Percentiles rank a stretch among this genome's conserved stretches.
These are phyloP conservation scores for Candida anglica DNA, from an alignment of 805 yeast genomes.

Conservation along the genomic window DNA sequence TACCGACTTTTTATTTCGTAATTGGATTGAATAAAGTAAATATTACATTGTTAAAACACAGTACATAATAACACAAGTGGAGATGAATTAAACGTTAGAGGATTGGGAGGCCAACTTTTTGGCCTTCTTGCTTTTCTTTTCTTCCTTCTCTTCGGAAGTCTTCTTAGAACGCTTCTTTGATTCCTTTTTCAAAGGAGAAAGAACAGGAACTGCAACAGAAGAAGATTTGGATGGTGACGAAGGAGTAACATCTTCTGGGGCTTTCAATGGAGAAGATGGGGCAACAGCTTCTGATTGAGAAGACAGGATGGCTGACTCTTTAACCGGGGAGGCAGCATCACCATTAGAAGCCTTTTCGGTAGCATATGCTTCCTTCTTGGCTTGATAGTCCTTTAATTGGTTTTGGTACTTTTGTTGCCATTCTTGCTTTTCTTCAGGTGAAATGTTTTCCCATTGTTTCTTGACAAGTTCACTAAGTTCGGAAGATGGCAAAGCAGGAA, in stretches of 20 bases:
- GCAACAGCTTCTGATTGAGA: no score
- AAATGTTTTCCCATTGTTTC: constrained; percentile 70
- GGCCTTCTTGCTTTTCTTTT: constrained; percentile 12
- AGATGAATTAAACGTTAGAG: not conserved
- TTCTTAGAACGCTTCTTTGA: constrained; percentile 5
- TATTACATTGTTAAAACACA: constrained; percentile 2
- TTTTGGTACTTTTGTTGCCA: constrained; percentile 60
- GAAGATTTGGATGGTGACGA: constrained; percentile 10
- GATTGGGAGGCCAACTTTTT: constrained; percentile 4
- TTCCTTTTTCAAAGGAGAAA: constrained; percentile 7
- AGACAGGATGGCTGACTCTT: constrained; percentile 9
- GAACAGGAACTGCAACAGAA: constrained; percentile 4
- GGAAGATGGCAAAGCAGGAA: constrained; percentile 62
- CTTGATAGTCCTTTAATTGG: constrained; percentile 35
- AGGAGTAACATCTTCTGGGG: constrained; percentile 19
- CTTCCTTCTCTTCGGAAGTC: constrained; percentile 4
- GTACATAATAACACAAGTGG: constrained; percentile 1
- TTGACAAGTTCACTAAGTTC: constrained; percentile 80
- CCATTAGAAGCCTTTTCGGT: constrained; percentile 15
- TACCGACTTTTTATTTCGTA: not conserved
- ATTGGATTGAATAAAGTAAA: constrained; percentile 3
- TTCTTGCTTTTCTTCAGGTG: constrained; percentile 64
- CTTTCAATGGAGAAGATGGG: constrained; percentile 17
- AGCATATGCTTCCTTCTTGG: constrained; percentile 30
- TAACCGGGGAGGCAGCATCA: constrained; percentile 7